Evolutionary conservation across 441 rosid species (phyloP).

Genomic region (Gossypium gossypioides): DNA sequence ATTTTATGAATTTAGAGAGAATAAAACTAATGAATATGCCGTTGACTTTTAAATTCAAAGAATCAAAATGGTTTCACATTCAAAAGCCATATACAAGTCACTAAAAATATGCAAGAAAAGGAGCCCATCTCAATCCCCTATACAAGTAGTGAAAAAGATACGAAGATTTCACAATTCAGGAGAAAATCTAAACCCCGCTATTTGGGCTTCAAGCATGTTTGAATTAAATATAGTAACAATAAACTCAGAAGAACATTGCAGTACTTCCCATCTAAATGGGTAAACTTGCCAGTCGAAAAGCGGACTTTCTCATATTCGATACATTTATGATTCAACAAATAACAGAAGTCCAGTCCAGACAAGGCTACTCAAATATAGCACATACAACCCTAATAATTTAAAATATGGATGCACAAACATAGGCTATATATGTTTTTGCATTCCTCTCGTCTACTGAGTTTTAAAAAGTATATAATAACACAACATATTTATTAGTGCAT

Average conservation of each 20-base stretch:
- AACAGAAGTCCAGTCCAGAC: background rate
- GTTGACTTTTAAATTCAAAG: constrained; percentile 9
- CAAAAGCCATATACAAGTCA: background rate
- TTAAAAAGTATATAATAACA: background rate
- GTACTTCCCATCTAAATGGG: background rate
- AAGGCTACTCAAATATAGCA: background rate
- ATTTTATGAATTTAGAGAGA: background rate
- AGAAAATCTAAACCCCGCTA: background rate
- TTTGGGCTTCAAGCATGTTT: background rate
- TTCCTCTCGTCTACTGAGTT: background rate
- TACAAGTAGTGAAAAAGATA: background rate
- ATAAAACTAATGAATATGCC: background rate
- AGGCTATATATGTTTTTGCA: background rate
- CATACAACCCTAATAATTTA: background rate
- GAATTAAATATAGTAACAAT: background rate
- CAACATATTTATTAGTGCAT: background rate
- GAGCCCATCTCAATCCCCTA: background rate
- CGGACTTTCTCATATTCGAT: background rate
- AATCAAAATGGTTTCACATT: background rate
- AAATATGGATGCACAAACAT: background rate
- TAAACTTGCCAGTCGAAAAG: background rate
- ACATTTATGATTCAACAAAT: background rate
- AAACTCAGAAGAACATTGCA: background rate
- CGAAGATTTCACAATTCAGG: background rate
- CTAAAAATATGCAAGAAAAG: background rate